These are phyloP conservation scores for Aspergillus sojae DNA, from an alignment of 2,329 filamentous ascomycete genomes.

Conservation along the genomic window DNA sequence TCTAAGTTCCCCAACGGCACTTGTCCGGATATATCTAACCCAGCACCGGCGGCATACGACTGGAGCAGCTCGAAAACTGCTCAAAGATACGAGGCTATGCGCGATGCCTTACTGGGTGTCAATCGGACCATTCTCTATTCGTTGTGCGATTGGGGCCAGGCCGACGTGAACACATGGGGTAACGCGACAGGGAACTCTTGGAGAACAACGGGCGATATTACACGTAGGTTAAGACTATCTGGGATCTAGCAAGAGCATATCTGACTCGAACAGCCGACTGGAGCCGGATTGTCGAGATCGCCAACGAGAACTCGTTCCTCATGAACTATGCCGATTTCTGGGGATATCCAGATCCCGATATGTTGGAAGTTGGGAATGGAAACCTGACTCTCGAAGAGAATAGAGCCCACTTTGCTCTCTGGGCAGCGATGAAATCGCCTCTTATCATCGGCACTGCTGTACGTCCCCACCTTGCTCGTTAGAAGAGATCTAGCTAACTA, in stretches of 20 bases:
- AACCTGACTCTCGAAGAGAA: slow-evolving; percentile 51
- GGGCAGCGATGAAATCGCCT: slow-evolving; percentile 55
- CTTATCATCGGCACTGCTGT: slow-evolving; percentile 52
- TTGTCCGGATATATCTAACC: slow-evolving; percentile 36
- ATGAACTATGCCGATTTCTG: slow-evolving; percentile 52
- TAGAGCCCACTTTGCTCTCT: slow-evolving; percentile 55
- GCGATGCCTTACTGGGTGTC: slow-evolving; percentile 52
- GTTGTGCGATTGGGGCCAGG: slow-evolving; percentile 58
- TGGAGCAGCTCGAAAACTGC: slow-evolving; percentile 53
- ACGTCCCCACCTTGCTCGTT: slow-evolving; percentile 6
- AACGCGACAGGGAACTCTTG: slow-evolving; percentile 52
- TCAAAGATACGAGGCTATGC: slow-evolving; percentile 54
- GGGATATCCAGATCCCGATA: slow-evolving; percentile 55
- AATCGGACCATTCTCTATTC: slow-evolving; percentile 54
- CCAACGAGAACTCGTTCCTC: slow-evolving; percentile 54
- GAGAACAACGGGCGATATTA: slow-evolving; percentile 42
- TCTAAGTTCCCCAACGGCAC: slow-evolving; percentile 45
- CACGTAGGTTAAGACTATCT: slow-evolving; percentile 17
- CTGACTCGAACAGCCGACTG: slow-evolving; percentile 19
- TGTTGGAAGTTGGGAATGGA: slow-evolving; percentile 56
- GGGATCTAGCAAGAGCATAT: neutral
- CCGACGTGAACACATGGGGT: slow-evolving; percentile 55
- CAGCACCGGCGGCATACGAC: slow-evolving; percentile 53
- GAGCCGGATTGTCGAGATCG: slow-evolving; percentile 42
- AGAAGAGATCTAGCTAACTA: slow-evolving; percentile 5